Base-by-base conservation (phyloP, 2,329 filamentous ascomycete genomes). In the Fusarium veterinarium region DNA sequence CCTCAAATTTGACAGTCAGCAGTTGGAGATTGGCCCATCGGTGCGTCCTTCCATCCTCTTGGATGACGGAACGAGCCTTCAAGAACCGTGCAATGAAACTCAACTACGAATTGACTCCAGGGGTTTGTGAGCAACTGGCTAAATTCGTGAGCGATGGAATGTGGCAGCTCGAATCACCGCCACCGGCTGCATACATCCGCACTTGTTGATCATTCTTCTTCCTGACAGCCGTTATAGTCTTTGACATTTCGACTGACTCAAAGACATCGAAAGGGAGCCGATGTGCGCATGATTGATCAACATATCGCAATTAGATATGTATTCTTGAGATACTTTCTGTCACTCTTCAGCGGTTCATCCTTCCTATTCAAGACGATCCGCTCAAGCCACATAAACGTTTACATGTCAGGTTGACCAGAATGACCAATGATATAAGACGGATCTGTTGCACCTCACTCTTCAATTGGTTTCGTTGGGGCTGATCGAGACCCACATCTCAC, bases 111-210 rank as follows among this genome's bases (percentile, higher is more conserved):
- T 42, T 68, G 31, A 14, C 46, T 37, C 37, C 55, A 38, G 41
- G 56, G 56, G 41, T 44, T 62, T 38, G 41, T 40, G 41, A 38
- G 55, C n/a, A 51, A 49, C 46, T 48, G 46, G 37, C 55, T 37
- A 37, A 49, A 56, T 48, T 19, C 20, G 23, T 38, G 63, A 63
- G 65, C 52, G 62, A 64, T 51, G 65, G 64, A 71, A 53, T 48
- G 64, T 45, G 42, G 56, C 76, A 72, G 72, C 61, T 63, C 72
- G 56, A 69, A 73, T 60, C 64, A 66, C 49, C 71, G 63, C 63
- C 51, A 45, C 58, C 69, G 70, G 52, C 59, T 65, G 31, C 65
- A 57, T 57, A 48, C 58, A 73, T 55, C 66, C 52, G 44, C 42
- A 59, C 51, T 58, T 59, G 42, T 48, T 30, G 35, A 55, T 40